Conservation (phyloP, 2,329 filamentous ascomycete genomes). For the Beauveria australis region DNA sequence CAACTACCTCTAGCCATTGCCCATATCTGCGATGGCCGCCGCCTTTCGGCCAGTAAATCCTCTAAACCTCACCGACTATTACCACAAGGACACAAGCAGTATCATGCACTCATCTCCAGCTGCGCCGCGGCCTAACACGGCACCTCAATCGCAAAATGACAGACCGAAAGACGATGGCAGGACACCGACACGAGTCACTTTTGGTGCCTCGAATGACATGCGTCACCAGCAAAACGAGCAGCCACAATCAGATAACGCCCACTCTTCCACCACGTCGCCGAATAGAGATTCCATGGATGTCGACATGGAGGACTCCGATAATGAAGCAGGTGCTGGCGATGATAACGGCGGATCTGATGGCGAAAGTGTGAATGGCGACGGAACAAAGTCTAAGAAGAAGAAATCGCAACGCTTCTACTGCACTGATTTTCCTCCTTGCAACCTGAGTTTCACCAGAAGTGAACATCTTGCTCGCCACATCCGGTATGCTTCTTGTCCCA, state of each 20-base stretch:
- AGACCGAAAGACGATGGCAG: conserved; percentile 36
- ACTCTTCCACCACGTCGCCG: conserved; percentile 39
- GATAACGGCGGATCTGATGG: conserved; percentile 55
- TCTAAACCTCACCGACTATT: conserved; percentile 19
- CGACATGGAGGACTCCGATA: conserved; percentile 70
- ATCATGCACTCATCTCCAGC: conserved; percentile 29
- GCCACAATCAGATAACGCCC: neutral
- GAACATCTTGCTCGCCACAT: conserved; percentile 95
- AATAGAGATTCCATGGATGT: conserved; percentile 55
- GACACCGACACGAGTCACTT: conserved; percentile 57
- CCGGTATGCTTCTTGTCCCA: conserved; percentile 43
- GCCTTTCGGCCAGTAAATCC: conserved; percentile 42
- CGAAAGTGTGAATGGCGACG: conserved; percentile 54
- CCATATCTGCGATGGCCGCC: conserved; percentile 33
- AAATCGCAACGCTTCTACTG: conserved; percentile 96
- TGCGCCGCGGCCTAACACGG: conserved; percentile 28
- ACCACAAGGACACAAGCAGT: conserved; percentile 18
- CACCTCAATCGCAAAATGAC: conserved; percentile 22
- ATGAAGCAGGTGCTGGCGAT: conserved; percentile 38
- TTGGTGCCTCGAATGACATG: conserved; percentile 32
- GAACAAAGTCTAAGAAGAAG: conserved; percentile 82
- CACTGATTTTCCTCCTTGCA: conserved; percentile 89
- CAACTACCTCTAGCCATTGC: neutral
- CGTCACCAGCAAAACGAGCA: conserved; percentile 35
- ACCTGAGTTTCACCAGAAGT: conserved; percentile 87